Evolutionary conservation across 2,329 filamentous ascomycete genomes (phyloP).

Genomic region (Aureobasidium lini): DNA sequence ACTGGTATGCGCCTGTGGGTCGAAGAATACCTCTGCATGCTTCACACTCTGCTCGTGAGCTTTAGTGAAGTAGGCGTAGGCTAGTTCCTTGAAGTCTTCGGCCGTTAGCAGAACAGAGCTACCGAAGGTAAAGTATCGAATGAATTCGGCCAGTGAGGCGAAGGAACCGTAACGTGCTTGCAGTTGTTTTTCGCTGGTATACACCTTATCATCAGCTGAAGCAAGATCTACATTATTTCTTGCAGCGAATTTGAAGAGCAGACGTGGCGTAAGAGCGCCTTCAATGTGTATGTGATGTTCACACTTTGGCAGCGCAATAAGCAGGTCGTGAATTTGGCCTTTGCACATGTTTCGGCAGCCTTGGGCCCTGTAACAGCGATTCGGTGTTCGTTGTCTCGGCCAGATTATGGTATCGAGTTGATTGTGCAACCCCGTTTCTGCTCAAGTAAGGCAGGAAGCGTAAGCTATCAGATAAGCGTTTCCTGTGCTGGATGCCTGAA

Average conservation of each 20-base stretch:
- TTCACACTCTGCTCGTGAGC: neutral
- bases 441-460: neutral
- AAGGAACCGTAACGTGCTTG: constrained; percentile 8
- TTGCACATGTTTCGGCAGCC: constrained; percentile 4
- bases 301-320: constrained; percentile 4
- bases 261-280: constrained; percentile 4
- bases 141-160: constrained; percentile 1
- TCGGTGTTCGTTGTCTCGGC: neutral
- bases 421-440: constrained; percentile 1
- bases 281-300: constrained; percentile 13
- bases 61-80: constrained; percentile 2
- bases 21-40: constrained; percentile 17
- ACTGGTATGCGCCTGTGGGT: constrained; percentile 15
- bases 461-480: neutral
- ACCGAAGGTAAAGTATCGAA: constrained; percentile 1
- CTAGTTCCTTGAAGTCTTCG: constrained; percentile 5
- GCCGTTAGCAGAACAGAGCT: neutral
- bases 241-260: constrained; percentile 1
- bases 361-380: neutral
- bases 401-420: neutral
- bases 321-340: neutral
- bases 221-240: constrained; percentile 1
- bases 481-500: neutral
- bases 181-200: neutral
- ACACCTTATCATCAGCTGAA: neutral